Percentiles rank a stretch among this genome's conserved stretches.
Evolutionary conservation across 164 flowering plant genomes (phyloP).

Genomic region (Kalanchoe fedtschenkoi): DNA sequence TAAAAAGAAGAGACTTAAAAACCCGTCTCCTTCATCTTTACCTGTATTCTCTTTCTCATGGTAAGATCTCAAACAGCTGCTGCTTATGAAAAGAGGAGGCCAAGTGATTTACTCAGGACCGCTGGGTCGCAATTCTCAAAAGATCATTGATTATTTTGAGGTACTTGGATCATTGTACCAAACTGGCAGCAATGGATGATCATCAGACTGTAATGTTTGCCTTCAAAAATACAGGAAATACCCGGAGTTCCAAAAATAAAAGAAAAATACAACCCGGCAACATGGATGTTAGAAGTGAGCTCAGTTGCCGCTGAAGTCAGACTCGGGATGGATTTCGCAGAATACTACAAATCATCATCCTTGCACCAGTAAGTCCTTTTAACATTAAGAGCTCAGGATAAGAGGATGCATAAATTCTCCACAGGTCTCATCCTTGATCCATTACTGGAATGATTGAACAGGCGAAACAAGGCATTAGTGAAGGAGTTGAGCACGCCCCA

Average conservation of each 20-base stretch:
- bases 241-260: constrained; percentile 69
- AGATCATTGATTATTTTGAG: constrained; percentile 74
- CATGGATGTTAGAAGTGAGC: constrained; percentile 98
- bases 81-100: constrained; percentile 94
- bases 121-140: constrained; percentile 63
- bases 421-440: not conserved
- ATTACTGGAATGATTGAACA: constrained; percentile 14
- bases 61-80: constrained; percentile 27
- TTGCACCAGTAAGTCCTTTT: constrained; percentile 46
- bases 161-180: constrained; percentile 14
- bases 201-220: not conserved
- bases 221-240: constrained; percentile 32
- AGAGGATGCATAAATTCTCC: no score
- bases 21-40: not conserved
- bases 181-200: not conserved
- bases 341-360: constrained; percentile 60
- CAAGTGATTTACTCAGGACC: constrained; percentile 88
- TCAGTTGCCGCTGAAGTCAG: constrained; percentile 64
- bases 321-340: constrained; percentile 77
- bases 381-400: not conserved
- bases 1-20: constrained; percentile 11
- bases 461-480: constrained; percentile 69
- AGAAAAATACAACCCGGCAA: constrained; percentile 81
- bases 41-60: not conserved
- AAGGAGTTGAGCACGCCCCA: constrained; percentile 64